Evolutionary conservation across 2,329 filamentous ascomycete genomes (phyloP).

Genomic region (Capronia epimyces): DNA sequence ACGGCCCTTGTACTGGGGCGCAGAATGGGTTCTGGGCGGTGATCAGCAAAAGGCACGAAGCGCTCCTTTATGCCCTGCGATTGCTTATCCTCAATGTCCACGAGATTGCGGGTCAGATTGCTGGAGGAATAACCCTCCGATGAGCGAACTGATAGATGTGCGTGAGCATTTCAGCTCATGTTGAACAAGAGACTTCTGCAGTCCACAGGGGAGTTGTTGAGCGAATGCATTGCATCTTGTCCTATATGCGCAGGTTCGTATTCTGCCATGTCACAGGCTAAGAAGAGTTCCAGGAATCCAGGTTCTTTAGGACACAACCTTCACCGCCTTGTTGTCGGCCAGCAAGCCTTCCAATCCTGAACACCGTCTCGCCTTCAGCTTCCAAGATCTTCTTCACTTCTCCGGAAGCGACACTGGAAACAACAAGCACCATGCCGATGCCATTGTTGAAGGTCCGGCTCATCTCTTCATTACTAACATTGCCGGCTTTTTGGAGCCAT

Average conservation of each 20-base stretch:
- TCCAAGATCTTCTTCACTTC: conserved; percentile 57
- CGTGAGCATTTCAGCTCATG: too few relatives aligned
- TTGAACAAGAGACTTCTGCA: background rate
- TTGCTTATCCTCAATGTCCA: too few relatives aligned
- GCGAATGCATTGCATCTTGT: background rate
- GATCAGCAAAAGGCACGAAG: too few relatives aligned
- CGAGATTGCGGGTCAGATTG: too few relatives aligned
- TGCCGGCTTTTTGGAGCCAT: conserved; percentile 69
- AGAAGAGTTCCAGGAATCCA: conserved; percentile 43
- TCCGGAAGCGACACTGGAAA: conserved; percentile 59
- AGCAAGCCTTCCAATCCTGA: conserved; percentile 66
- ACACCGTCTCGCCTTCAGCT: conserved; percentile 69
- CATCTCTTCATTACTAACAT: conserved; percentile 70
- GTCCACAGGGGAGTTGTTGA: background rate
- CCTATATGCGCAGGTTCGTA: background rate
- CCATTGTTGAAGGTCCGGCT: conserved; percentile 91
- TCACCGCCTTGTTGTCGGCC: conserved; percentile 44
- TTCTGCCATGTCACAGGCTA: background rate
- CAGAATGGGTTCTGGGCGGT: too few relatives aligned
- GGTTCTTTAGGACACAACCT: conserved; percentile 58
- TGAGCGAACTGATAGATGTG: too few relatives aligned
- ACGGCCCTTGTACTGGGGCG: too few relatives aligned
- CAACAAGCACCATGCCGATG: conserved; percentile 86
- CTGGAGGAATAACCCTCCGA: too few relatives aligned
- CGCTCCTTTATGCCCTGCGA: too few relatives aligned